Evolutionary conservation across 768 basidiomycete genomes (phyloP), one percentile per base, ranked within the genome.

Genomic region (Pleurotus giganteus): DNA sequence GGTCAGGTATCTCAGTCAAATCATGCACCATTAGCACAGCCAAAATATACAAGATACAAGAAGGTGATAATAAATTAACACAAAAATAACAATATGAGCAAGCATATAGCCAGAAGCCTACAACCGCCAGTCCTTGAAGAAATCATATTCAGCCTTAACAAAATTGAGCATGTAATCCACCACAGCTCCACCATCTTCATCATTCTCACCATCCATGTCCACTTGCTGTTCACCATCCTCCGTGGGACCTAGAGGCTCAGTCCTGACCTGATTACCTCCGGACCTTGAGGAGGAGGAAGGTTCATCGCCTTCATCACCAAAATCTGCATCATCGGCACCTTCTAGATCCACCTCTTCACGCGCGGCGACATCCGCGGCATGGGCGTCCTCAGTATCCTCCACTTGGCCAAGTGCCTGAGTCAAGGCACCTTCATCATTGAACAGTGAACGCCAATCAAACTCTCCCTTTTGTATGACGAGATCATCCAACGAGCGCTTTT

Each of bases 401-500:
- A 88, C 88, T 53, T 91, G 86, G 5, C 84, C 94, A 4, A 98
- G 71, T 0, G 90, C 94, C 49, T 74, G 81, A 7, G 89, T 84
- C 63, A 91, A 68, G 11, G 82, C 88, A 28, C 67, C 68, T 45
- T 82, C 81, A 54, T 89, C 89, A 34, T 76, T 79, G 63, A 97
- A 84, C 58, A 96, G 73, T 36, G 88, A 80, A 47, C 92, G 83
- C 94, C 94, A 96, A 69, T 97, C 94, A 64, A 98, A 98, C 67
- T 89, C 91, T 43, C 95, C 95, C 63, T 85, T 86, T 66, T 94
- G 92, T 54, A 98, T 97, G 61, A 98, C 93, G 47, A 97, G 77
- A 57, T 81, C 87, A 66, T 97, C 93, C 55, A 98, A 74, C 7
- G 88, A 84, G 47, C 94, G 87, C 70, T 98, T 98, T 73, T 98